Evolutionary conservation across 2,329 filamentous ascomycete genomes (phyloP), one percentile per base, ranked within the genome.

Genomic region (Fusarium oligoseptatum): DNA sequence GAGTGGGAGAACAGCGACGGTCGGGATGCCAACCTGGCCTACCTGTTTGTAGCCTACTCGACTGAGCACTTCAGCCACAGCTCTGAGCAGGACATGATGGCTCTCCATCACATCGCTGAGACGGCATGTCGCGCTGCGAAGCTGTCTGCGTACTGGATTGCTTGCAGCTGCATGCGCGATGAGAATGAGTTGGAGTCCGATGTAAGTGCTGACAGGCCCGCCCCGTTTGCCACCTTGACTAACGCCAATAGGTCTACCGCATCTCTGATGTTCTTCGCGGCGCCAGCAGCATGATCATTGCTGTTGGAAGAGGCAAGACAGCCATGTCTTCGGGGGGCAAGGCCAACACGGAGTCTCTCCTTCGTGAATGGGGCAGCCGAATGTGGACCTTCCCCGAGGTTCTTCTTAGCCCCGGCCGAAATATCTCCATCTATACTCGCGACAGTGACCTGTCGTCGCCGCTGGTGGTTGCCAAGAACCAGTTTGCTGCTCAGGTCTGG

Each of bases 401-500:
- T 41, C 77, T 79, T 2, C 77, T 79, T 11, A 75, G 77, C 36
- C 77, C 77, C 9, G 77, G 77, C 8, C 68, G 66, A 36, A 72
- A 43, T 41, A 77, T 79, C 48, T 56, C 66, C 15, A 56, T 78
- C 36, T 82, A 80, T 60, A 75, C 70, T 43, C 77, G 79, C 4
- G 77, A 76, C 10, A 76, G 68, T 1, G 71, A 78, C 27, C 72
- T 77, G 3, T 36, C 69, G 11, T 69, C 73, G 1, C 72, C 76
- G 0, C 5, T 74, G 29, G 65, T 75, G 10, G 60, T 83, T 2
- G 71, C 73, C 43, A 83, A 83, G 72, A 81, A 79, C 48, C 77
- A 81, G 64, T 81, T 83, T 17, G 78, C 82, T 3, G 75, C 74
- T 8, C 66, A 73, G 4, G 80, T 79, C 8, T 83, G 81, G 81